Evolutionary conservation across 2,329 filamentous ascomycete species (phyloP).

Genomic region (Zalaria sp.): DNA sequence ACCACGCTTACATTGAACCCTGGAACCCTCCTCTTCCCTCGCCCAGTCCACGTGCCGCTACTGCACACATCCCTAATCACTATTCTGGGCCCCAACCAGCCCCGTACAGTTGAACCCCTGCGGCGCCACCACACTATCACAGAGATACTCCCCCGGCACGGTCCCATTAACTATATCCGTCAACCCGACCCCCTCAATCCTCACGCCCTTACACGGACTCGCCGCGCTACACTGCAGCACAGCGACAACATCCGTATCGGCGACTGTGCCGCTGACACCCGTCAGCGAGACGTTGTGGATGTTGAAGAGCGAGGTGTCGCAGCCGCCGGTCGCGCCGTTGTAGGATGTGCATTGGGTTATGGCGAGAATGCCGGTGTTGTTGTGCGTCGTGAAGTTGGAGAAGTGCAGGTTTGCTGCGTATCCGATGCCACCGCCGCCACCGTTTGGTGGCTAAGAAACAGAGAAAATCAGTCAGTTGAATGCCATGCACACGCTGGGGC

Average conservation of each 20-base stretch:
- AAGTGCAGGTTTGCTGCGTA: slow-evolving; percentile 21
- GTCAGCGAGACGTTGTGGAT: slow-evolving; percentile 15
- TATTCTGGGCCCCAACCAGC: neutral
- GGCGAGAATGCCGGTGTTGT: slow-evolving; percentile 9
- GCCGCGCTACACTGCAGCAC: slow-evolving; percentile 15
- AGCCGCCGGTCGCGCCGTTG: slow-evolving; percentile 10
- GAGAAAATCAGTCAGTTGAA: neutral
- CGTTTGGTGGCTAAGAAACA: slow-evolving; percentile 32
- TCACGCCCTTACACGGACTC: slow-evolving; percentile 13
- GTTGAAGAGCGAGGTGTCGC: slow-evolving; percentile 22
- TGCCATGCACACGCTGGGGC: too few relatives aligned
- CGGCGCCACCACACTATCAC: slow-evolving; percentile 10
- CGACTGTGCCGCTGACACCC: slow-evolving; percentile 5
- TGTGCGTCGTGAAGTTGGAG: slow-evolving; percentile 8
- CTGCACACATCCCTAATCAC: too few relatives aligned
- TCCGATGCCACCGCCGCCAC: slow-evolving; percentile 42
- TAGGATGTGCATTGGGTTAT: slow-evolving; percentile 16
- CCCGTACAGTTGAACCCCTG: slow-evolving; percentile 13
- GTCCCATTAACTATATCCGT: slow-evolving; percentile 7
- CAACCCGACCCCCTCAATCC: slow-evolving; percentile 8
- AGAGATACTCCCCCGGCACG: slow-evolving; percentile 10
- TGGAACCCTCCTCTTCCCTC: too few relatives aligned
- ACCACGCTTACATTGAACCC: too few relatives aligned
- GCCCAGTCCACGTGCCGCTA: too few relatives aligned
- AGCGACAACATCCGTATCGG: slow-evolving; percentile 9